phyloP scores from a whole-genome alignment of 805 yeast species.

The Wickerhamomyces bisporus region DNA sequence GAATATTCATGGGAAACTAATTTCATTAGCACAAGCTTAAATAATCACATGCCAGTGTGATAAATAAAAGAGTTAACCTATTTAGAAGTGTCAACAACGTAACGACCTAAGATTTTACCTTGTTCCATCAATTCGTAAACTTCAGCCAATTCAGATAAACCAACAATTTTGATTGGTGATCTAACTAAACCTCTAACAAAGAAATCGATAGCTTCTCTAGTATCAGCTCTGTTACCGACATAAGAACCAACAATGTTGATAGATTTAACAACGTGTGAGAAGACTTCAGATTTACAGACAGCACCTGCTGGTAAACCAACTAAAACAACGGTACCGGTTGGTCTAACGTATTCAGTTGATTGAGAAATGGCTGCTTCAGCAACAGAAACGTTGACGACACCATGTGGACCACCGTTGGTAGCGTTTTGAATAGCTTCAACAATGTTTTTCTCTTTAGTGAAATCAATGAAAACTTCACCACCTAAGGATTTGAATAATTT shows the following conservation, averaged over 20 bases:
- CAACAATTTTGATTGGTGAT: conserved; percentile 71
- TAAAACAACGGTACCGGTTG: conserved; percentile 54
- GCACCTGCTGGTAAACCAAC: conserved; percentile 65
- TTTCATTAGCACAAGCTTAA: too few species aligned
- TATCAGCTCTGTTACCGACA: conserved; percentile 86
- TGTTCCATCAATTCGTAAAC: conserved; percentile 76
- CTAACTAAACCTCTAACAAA: conserved; percentile 64
- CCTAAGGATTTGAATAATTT: conserved; percentile 51
- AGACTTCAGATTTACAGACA: conserved; percentile 45
- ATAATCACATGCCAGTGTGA: too few species aligned
- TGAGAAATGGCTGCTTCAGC: conserved; percentile 49
- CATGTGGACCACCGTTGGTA: conserved; percentile 67
- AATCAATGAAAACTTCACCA: conserved; percentile 62
- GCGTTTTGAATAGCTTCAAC: conserved; percentile 42
- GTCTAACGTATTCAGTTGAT: conserved; percentile 49
- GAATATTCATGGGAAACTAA: too few species aligned
- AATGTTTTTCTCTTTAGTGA: conserved; percentile 46
- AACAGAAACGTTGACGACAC: conserved; percentile 35
- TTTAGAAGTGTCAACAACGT: conserved; percentile 72
- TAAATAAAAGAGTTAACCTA: conserved; percentile 23
- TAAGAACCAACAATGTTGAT: conserved; percentile 64
- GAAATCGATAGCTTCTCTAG: conserved; percentile 75
- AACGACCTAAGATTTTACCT: conserved; percentile 84
- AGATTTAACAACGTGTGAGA: conserved; percentile 50
- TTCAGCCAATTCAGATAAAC: conserved; percentile 63